Percentiles rank a stretch among this genome's conserved stretches.
Evolutionary conservation across 352 stramenopile species (phyloP).

Genomic region (Thalassiosira exigua): DNA sequence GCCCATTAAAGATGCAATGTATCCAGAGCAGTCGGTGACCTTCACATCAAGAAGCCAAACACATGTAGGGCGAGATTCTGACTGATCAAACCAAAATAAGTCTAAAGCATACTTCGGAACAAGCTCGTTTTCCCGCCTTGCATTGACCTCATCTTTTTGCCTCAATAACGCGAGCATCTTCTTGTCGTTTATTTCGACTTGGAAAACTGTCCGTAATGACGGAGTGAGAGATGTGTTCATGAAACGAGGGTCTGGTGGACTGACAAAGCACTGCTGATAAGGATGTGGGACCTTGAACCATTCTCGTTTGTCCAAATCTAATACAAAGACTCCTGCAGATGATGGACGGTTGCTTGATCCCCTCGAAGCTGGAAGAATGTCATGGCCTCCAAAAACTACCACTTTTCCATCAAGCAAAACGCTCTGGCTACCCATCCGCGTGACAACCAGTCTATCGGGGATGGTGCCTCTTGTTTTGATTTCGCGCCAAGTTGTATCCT

Average conservation of each 20-base stretch:
- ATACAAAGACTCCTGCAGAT: neutral
- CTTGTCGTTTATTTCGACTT: neutral
- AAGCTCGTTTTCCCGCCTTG: neutral
- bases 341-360: neutral
- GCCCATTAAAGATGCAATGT: neutral
- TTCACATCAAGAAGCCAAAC: neutral
- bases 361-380: neutral
- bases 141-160: neutral
- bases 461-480: neutral
- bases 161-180: neutral
- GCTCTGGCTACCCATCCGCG: neutral
- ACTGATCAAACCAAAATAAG: constrained; percentile 1
- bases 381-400: neutral
- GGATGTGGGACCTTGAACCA: neutral
- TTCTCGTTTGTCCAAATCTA: neutral
- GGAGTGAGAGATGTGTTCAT: neutral
- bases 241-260: neutral
- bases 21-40: neutral
- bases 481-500: neutral
- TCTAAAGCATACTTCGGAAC: neutral
- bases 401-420: neutral
- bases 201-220: neutral
- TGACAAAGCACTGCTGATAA: neutral
- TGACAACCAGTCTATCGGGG: neutral
- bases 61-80: neutral